Percentiles rank a stretch among this genome's conserved stretches.
These are phyloP conservation scores for Urtica urens DNA, from an alignment of 306 rosid species.

Conservation along the genomic window DNA sequence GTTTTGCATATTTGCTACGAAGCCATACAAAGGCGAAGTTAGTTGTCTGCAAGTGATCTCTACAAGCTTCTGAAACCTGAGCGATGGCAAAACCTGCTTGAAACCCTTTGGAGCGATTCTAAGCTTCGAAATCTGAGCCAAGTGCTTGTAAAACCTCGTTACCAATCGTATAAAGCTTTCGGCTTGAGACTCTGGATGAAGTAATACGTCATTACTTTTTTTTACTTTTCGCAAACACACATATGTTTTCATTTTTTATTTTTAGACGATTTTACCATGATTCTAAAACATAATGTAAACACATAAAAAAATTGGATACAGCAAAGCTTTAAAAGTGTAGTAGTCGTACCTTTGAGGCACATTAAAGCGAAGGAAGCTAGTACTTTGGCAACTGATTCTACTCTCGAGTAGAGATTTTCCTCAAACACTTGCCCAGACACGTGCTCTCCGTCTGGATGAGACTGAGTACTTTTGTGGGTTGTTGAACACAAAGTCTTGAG, in stretches of 20 bases:
- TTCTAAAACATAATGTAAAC: too few species aligned
- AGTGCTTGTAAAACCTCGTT: slow-evolving; percentile 27
- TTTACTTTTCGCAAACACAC: too few species aligned
- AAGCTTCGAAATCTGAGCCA: slow-evolving; percentile 32
- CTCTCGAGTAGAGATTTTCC: slow-evolving; percentile 26
- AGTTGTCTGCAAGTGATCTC: slow-evolving; percentile 34
- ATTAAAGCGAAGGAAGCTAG: slow-evolving; percentile 24
- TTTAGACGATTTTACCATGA: too few species aligned
- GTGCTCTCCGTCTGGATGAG: slow-evolving; percentile 12
- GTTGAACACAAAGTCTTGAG: slow-evolving; percentile 15
- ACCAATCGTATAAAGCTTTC: slow-evolving; percentile 25
- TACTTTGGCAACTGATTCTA: slow-evolving; percentile 29
- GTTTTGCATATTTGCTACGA: slow-evolving; percentile 23
- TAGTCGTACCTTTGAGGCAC: slow-evolving; percentile 26
- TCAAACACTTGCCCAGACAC: slow-evolving; percentile 17
- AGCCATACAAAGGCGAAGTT: slow-evolving; percentile 24
- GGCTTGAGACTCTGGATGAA: slow-evolving; percentile 28
- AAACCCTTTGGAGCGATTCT: slow-evolving; percentile 30
- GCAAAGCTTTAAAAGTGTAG: too few species aligned
- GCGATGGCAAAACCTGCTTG: slow-evolving; percentile 28
- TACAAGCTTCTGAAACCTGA: slow-evolving; percentile 28
- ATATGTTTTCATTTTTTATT: too few species aligned
- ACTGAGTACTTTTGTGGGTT: slow-evolving; percentile 7
- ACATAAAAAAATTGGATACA: too few species aligned
- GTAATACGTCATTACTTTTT: too few species aligned